These are phyloP conservation scores for Dianthus caryophyllus DNA, from an alignment of 148 eudicot genomes.

Conservation along the genomic window DNA sequence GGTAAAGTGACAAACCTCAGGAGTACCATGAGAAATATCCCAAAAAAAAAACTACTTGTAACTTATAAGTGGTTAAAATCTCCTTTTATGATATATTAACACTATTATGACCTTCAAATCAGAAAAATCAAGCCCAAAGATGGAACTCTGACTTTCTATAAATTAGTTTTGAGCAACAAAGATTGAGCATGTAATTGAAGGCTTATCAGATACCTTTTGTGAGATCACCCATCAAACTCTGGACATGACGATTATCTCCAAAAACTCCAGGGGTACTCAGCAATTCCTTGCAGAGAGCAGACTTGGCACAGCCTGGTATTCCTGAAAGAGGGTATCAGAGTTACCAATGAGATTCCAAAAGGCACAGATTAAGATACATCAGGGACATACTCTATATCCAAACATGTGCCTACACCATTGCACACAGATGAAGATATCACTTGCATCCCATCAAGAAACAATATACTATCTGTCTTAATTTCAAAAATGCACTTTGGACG, in stretches of 20 bases:
- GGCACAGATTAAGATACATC: background rate
- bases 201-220: conserved; percentile 50
- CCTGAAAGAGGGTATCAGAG: conserved; percentile 36
- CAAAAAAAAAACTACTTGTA: background rate
- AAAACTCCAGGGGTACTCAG: conserved; percentile 46
- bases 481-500: no score
- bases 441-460: background rate
- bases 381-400: background rate
- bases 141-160: background rate
- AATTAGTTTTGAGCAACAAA: background rate
- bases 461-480: background rate
- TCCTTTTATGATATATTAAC: background rate
- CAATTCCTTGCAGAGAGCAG: conserved; percentile 89
- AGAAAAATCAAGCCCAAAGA: background rate
- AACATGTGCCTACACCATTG: background rate
- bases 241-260: conserved; percentile 76
- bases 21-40: no score
- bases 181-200: background rate
- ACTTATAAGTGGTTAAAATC: background rate
- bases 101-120: background rate
- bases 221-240: conserved; percentile 93
- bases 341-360: background rate
- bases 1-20: no score
- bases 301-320: conserved; percentile 98
- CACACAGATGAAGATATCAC: background rate